phyloP scores from a whole-genome alignment of 495 filamentous ascomycete species.

The Xylaria longipes region DNA sequence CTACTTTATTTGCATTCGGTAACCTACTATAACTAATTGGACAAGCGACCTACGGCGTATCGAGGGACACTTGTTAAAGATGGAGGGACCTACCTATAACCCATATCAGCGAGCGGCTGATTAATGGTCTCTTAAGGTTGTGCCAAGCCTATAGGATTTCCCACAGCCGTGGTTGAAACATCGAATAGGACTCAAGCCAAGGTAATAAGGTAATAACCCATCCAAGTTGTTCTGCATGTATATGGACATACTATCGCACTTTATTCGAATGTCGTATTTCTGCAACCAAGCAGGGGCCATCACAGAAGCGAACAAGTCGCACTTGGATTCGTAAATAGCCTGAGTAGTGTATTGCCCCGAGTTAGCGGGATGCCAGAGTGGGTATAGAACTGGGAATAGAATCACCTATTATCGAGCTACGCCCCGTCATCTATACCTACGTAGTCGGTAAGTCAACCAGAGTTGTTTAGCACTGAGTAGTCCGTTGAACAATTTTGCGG shows the following conservation, averaged over 20 bases:
- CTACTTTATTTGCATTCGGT: not conserved
- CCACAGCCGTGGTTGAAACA: not conserved
- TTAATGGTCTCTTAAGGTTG: not conserved
- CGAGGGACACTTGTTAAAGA: not conserved
- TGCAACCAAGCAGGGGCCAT: not conserved
- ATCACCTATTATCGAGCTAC: slow-evolving; percentile 8
- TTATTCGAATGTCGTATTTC: not conserved
- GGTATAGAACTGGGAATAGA: slow-evolving; percentile 5
- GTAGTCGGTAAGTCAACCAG: not conserved
- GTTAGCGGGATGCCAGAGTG: slow-evolving; percentile 5
- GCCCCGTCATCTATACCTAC: not conserved
- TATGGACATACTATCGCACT: not conserved
- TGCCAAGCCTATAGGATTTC: slow-evolving; percentile 14
- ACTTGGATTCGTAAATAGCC: not conserved
- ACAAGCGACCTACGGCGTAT: not conserved
- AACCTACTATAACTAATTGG: not conserved
- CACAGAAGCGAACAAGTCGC: slow-evolving; percentile 7
- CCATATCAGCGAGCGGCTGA: not conserved
- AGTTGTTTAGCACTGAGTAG: not conserved
- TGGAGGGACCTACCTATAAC: not conserved
- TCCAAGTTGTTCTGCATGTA: not conserved
- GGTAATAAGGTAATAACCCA: slow-evolving; percentile 1
- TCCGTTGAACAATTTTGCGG: not conserved
- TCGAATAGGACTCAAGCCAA: not conserved
- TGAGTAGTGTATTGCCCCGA: not conserved